Percentiles rank a stretch among this genome's conserved stretches.
Conservation (phyloP, 1,139 yeast species). For the Spencermartinsiella ligniputridi region DNA sequence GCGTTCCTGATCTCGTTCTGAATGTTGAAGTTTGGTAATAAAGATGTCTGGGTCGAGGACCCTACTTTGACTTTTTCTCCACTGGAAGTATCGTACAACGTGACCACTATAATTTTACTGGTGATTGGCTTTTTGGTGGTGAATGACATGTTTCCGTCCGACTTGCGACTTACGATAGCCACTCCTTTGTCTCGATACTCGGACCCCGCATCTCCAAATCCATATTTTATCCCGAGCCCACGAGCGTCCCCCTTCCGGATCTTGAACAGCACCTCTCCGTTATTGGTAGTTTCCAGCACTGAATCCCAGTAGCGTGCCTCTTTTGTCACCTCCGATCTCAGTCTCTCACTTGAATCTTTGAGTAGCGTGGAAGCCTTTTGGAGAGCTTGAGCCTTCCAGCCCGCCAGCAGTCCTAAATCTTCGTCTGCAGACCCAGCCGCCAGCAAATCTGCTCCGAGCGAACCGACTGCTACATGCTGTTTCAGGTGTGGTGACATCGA, state of each 20-base stretch:
- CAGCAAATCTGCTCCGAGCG: constrained; percentile 61
- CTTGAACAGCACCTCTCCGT: constrained; percentile 70
- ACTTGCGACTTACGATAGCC: constrained; percentile 53
- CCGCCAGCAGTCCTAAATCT: constrained; percentile 55
- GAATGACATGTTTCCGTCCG: constrained; percentile 31
- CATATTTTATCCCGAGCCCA: constrained; percentile 77
- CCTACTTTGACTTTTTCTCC: constrained; percentile 26
- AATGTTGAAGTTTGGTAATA: constrained; percentile 20
- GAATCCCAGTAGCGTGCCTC: constrained; percentile 76
- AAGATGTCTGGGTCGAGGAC: constrained; percentile 17
- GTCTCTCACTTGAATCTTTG: constrained; percentile 46
- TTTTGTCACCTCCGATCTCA: constrained; percentile 51
- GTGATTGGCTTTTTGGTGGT: constrained; percentile 30
- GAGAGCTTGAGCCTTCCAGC: constrained; percentile 80
- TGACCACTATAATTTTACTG: constrained; percentile 38
- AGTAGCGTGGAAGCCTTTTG: constrained; percentile 52
- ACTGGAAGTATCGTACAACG: constrained; percentile 27
- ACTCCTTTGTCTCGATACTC: constrained; percentile 67
- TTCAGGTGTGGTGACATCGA: constrained; percentile 87
- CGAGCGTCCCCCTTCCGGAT: constrained; percentile 50
- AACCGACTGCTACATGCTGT: constrained; percentile 73
- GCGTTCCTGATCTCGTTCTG: constrained; percentile 34
- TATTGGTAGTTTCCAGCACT: constrained; percentile 48
- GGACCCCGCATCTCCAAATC: constrained; percentile 89
- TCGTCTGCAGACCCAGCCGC: constrained; percentile 30